Conservation (phyloP, 1,284 basidiomycete genomes). For the Rhodotorula sp. region DNA sequence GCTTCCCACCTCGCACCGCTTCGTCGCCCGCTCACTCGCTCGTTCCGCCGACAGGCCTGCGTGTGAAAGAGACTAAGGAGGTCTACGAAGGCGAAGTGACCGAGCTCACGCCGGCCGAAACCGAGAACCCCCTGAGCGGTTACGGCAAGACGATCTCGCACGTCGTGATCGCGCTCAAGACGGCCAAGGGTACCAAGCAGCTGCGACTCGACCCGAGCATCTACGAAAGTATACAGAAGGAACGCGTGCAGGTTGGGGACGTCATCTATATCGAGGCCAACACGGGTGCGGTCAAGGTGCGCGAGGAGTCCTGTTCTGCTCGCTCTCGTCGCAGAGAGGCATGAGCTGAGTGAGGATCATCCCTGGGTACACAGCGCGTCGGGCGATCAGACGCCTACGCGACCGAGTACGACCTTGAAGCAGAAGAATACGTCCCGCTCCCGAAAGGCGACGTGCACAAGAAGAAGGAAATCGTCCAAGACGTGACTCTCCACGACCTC, state of each 20-base stretch:
- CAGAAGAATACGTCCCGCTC: constrained; percentile 95
- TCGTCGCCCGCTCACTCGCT: no score
- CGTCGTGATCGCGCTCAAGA: constrained; percentile 94
- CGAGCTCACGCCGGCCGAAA: constrained; percentile 90
- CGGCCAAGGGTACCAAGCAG: constrained; percentile 97
- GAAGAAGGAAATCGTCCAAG: constrained; percentile 94
- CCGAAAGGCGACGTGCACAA: constrained; percentile 99
- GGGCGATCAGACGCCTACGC: constrained; percentile 97
- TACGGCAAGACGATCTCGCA: constrained; percentile 99
- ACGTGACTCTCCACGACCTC: constrained; percentile 92
- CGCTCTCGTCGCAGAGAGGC: background rate
- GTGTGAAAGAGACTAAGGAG: constrained; percentile 98
- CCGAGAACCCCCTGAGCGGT: constrained; percentile 90
- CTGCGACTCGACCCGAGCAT: constrained; percentile 90
- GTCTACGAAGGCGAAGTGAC: constrained; percentile 99
- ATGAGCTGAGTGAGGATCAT: background rate
- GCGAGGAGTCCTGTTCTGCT: constrained; percentile 32
- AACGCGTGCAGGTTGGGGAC: constrained; percentile 93
- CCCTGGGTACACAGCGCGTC: constrained; percentile 63
- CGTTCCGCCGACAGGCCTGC: constrained; percentile 63
- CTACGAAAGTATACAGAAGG: constrained; percentile 96
- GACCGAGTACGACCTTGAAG: constrained; percentile 96
- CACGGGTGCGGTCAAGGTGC: constrained; percentile 91
- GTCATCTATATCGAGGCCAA: constrained; percentile 95
- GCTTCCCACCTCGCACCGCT: background rate